Percentiles rank a stretch among this genome's conserved stretches.
phyloP scores from a whole-genome alignment of 1,284 basidiomycete genomes.

The Malassezia japonica region DNA sequence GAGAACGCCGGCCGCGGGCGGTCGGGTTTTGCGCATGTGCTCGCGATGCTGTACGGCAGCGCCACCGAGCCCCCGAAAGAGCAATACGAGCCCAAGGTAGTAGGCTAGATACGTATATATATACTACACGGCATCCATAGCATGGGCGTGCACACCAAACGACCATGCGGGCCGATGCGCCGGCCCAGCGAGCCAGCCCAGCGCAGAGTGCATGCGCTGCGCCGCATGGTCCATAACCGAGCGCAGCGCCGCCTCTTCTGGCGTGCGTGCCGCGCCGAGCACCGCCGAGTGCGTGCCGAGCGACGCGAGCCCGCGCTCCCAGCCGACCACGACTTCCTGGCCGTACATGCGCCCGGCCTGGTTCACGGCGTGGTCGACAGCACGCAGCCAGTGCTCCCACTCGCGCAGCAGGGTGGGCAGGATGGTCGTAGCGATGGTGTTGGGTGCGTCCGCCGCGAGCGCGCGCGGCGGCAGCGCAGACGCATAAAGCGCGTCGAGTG shows the following conservation, averaged over 20 bases:
- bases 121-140: constrained; percentile 6
- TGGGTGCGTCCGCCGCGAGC: constrained; percentile 22
- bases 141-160: background rate
- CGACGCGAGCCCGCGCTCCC: constrained; percentile 27
- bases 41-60: constrained; percentile 6
- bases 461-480: background rate
- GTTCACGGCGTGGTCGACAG: constrained; percentile 33
- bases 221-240: constrained; percentile 6
- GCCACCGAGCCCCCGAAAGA: background rate
- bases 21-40: constrained; percentile 10
- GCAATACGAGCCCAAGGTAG: constrained; percentile 1
- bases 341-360: constrained; percentile 40
- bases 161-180: constrained; percentile 7
- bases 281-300: background rate
- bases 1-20: constrained; percentile 14
- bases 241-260: constrained; percentile 7
- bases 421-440: constrained; percentile 30
- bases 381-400: constrained; percentile 31
- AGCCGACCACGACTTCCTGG: constrained; percentile 32
- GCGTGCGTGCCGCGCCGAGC: background rate
- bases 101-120: background rate
- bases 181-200: constrained; percentile 13
- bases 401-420: constrained; percentile 34
- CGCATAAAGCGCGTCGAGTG: background rate
- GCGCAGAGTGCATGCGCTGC: constrained; percentile 6